Evolutionary conservation across 1,284 basidiomycete species (phyloP), one percentile per base, ranked within the genome.

Genomic region (Melampsora americana): DNA sequence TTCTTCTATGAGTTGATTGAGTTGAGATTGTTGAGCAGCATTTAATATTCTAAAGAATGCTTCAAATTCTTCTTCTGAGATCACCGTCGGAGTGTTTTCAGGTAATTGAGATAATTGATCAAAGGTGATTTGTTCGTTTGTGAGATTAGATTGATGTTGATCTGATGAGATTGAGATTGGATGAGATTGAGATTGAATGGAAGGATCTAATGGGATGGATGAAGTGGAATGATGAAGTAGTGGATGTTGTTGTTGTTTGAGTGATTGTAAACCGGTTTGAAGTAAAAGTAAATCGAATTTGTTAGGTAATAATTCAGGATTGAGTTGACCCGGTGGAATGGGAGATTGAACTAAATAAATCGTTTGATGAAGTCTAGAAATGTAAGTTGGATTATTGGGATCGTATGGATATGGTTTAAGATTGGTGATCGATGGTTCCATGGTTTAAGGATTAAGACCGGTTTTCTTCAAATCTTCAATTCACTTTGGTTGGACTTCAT

Each of bases 81-180:
- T 56, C 18, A 56, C 16, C 5, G 53, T 56, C 11, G 53, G 53
- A 56, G 53, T 56, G 14, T 56, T 56, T 56, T 56, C 53, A 28
- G 53, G 16, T 28, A 56, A 56, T 28, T 56, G 53, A n/a, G n/a
- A n/a, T 12, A 56, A 28, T 56, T 56, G 53, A 23, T 56, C 53
- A 28, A 56, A 23, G 11, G 53, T 56, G 20, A 56, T n/a, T 56
- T 56, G 53, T 28, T 56, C 53, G n/a, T 56, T 56, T n/a, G 53
- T 56, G 53, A 56, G 20, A 23, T 56, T 14, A 14, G 28, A 16
- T 28, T 56, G 53, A 6, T 28, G n/a, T 23, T 28, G 28, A 23
- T 56, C 53, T 7, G 9, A 7, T 2, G 53, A 56, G 9, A 11
- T 56, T 56, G 53, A 23, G 14, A 23, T 28, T 56, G n/a, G 9